A percentile compares a stretch with the other conserved stretches of the same genome.
These are phyloP conservation scores for Lasiodiplodia gonubiensis DNA, from an alignment of 2,329 filamentous ascomycete genomes.

Conservation along the genomic window DNA sequence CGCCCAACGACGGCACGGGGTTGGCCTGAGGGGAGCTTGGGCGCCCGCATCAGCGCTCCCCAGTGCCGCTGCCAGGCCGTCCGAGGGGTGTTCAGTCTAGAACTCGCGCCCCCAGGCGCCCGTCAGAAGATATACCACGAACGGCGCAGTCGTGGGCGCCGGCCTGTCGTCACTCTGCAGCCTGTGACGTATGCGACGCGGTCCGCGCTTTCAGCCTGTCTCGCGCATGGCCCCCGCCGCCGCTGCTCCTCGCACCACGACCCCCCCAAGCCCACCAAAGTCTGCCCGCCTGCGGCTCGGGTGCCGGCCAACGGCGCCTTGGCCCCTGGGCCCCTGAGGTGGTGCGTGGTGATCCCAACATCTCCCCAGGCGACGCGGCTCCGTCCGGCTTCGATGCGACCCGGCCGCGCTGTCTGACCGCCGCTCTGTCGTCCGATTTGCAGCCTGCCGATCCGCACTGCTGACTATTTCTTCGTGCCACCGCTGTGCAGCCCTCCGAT, in stretches of 20 bases:
- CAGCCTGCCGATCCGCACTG: slow-evolving; percentile 19
- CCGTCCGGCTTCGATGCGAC: slow-evolving; percentile 23
- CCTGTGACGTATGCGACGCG: slow-evolving; percentile 14
- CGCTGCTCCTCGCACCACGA: slow-evolving; percentile 17
- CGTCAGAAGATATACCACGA: slow-evolving; percentile 25
- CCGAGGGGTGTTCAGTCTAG: slow-evolving; percentile 19
- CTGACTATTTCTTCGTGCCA: slow-evolving; percentile 20
- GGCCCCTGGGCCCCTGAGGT: background rate
- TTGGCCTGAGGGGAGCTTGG: slow-evolving; percentile 14
- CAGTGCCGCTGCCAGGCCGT: background rate
- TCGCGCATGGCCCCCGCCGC: background rate
- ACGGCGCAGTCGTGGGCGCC: slow-evolving; percentile 1
- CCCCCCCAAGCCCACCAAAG: too few relatives aligned
- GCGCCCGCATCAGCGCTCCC: background rate
- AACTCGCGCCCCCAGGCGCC: slow-evolving; percentile 14
- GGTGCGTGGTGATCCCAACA: slow-evolving; percentile 17
- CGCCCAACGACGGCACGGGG: background rate
- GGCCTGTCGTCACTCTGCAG: slow-evolving; percentile 8
- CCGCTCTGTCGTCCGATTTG: slow-evolving; percentile 25
- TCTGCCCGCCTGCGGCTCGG: background rate
- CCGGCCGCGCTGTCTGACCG: slow-evolving; percentile 24
- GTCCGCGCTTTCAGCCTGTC: slow-evolving; percentile 18
- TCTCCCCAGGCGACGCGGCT: slow-evolving; percentile 13
- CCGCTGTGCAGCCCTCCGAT: slow-evolving; percentile 3
- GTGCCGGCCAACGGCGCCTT: background rate